Conservation (phyloP, 805 yeast species). For the Cyberlindnera nakhonratchasimensis region DNA sequence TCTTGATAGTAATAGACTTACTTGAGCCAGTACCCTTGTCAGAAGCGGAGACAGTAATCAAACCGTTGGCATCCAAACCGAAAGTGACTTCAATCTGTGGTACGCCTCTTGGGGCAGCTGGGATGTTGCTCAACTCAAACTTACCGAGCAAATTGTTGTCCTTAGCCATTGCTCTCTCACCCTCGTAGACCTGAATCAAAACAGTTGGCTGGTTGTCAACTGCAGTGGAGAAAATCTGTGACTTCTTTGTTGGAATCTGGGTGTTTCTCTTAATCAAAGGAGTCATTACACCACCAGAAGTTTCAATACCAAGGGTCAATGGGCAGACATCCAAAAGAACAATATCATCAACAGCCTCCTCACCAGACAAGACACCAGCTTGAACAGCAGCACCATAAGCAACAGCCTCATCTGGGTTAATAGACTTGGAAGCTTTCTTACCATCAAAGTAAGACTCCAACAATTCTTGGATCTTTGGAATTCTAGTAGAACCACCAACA, state of each 20-base stretch:
- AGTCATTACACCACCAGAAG: slow-evolving; percentile 97
- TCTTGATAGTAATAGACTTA: slow-evolving; percentile 86
- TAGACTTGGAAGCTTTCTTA: slow-evolving; percentile 94
- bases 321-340: slow-evolving; percentile 93
- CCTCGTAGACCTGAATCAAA: slow-evolving; percentile 89
- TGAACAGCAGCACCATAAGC: slow-evolving; percentile 99
- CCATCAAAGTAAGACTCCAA: slow-evolving; percentile 88
- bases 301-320: slow-evolving; percentile 91
- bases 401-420: slow-evolving; percentile 99
- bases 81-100: slow-evolving; percentile 91
- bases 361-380: slow-evolving; percentile 97
- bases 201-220: slow-evolving; percentile 97
- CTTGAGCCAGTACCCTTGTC: slow-evolving; percentile 95
- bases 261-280: slow-evolving; percentile 92
- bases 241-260: slow-evolving; percentile 92
- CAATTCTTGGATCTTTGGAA: slow-evolving; percentile 95
- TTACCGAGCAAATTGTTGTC: slow-evolving; percentile 89
- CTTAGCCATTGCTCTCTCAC: slow-evolving; percentile 93
- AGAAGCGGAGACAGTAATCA: slow-evolving; percentile 78
- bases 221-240: slow-evolving; percentile 93
- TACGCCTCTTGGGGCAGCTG: slow-evolving; percentile 90
- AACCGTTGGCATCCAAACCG: slow-evolving; percentile 83
- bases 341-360: slow-evolving; percentile 86
- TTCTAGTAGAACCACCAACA: slow-evolving; percentile 99
- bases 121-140: slow-evolving; percentile 81